phyloP scores from a whole-genome alignment of 2,329 filamentous ascomycete species.

The Apiospora aurea region DNA sequence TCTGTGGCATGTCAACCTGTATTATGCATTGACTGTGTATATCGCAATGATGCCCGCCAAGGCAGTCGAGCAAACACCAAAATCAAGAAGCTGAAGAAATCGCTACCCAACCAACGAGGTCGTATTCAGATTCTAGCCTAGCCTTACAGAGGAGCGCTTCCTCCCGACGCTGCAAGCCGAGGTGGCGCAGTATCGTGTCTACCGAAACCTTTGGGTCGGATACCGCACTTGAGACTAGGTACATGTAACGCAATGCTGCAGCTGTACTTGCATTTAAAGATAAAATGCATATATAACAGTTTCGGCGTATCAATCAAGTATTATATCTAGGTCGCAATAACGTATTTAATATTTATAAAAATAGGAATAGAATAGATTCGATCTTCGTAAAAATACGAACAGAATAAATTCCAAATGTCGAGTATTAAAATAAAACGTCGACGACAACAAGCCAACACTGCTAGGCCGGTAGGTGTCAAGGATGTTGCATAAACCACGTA shows the following conservation, averaged over 20 bases:
- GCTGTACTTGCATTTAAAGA: neutral
- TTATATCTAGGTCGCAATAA: neutral
- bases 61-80: constrained; percentile 1
- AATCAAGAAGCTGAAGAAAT: neutral
- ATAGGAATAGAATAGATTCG: neutral
- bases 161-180: constrained; percentile 9
- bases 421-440: too few species aligned
- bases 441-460: neutral
- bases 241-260: neutral
- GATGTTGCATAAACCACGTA: neutral
- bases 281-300: neutral
- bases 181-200: constrained; percentile 4
- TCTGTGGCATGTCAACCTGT: neutral
- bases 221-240: neutral
- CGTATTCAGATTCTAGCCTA: neutral
- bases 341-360: too few species aligned
- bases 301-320: neutral
- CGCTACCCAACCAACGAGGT: neutral
- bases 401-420: too few species aligned
- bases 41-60: constrained; percentile 16
- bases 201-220: neutral
- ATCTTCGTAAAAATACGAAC: too few species aligned
- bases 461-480: too few species aligned
- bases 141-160: neutral
- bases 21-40: constrained; percentile 1